These are phyloP conservation scores for Cystobasidium onofrii DNA, from an alignment of 768 basidiomycete species.

Conservation along the genomic window DNA sequence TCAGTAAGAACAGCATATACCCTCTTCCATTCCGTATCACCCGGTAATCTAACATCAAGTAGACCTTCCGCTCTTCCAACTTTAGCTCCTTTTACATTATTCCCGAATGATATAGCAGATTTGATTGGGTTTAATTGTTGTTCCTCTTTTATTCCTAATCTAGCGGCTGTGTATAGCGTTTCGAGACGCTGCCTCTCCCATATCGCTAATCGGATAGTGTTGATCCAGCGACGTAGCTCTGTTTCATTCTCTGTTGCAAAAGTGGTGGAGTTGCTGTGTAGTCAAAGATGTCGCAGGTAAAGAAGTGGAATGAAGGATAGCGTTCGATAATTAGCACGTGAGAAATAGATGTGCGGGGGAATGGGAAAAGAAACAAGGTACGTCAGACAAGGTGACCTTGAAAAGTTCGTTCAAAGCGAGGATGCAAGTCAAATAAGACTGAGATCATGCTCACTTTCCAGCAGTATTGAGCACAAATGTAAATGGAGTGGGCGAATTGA, in stretches of 20 bases:
- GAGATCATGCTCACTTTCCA: constrained; percentile 9
- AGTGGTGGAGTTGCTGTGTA: constrained; percentile 13
- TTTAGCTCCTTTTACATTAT: constrained; percentile 46
- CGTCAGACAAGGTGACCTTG: background rate
- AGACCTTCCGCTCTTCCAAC: constrained; percentile 71
- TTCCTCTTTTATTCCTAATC: constrained; percentile 63
- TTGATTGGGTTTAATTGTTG: constrained; percentile 10
- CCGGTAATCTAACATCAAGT: constrained; percentile 81
- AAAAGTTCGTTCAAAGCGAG: background rate
- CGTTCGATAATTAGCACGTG: background rate
- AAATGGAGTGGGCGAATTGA: constrained; percentile 9
- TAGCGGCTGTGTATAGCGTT: constrained; percentile 70
- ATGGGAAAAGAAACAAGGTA: background rate
- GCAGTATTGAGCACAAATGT: constrained; percentile 28
- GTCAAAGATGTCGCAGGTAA: background rate
- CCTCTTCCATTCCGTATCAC: constrained; percentile 93
- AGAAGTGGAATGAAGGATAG: background rate
- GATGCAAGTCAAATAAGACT: background rate
- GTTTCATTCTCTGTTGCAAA: constrained; percentile 4
- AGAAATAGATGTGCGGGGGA: background rate
- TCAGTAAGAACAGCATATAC: constrained; percentile 66
- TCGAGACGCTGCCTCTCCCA: constrained; percentile 58
- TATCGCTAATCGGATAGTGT: constrained; percentile 74
- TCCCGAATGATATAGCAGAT: background rate
- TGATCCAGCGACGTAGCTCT: constrained; percentile 56